Evolutionary conservation across 768 basidiomycete species (phyloP).

Genomic region (Kwoniella sp.): DNA sequence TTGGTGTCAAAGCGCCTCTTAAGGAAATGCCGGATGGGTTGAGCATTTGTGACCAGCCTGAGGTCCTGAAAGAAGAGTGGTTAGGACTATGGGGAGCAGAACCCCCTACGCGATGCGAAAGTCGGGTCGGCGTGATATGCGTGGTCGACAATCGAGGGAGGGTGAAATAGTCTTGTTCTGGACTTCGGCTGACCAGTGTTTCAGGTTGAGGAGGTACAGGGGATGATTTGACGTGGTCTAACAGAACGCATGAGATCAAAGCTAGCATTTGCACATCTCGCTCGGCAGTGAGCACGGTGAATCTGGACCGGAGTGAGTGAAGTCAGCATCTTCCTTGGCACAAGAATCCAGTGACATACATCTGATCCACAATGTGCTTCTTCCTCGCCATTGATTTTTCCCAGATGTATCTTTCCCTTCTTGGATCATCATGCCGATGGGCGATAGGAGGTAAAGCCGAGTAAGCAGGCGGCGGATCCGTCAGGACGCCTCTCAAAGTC

Average conservation of each 20-base stretch:
- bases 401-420: conserved; percentile 37
- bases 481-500: conserved; percentile 34
- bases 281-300: conserved; percentile 26
- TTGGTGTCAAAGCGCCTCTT: conserved; percentile 19
- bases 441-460: conserved; percentile 28
- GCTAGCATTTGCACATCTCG: conserved; percentile 49
- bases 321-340: not conserved
- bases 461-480: conserved; percentile 47
- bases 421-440: conserved; percentile 8
- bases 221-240: conserved; percentile 21
- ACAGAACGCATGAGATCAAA: conserved; percentile 36
- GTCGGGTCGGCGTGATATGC: conserved; percentile 21
- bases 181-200: conserved; percentile 20
- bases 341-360: conserved; percentile 25
- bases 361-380: conserved; percentile 30
- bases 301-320: conserved; percentile 20
- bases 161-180: conserved; percentile 47
- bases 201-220: conserved; percentile 26
- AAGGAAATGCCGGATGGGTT: conserved; percentile 36
- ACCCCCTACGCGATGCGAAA: conserved; percentile 6
- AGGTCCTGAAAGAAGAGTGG: conserved; percentile 22
- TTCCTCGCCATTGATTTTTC: conserved; percentile 34
- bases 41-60: conserved; percentile 47
- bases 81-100: conserved; percentile 18
- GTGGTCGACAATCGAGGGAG: conserved; percentile 30